Percentiles rank a stretch among this genome's conserved stretches.
These are phyloP conservation scores for Aspergillus sp. DNA, from an alignment of 2,329 filamentous ascomycete species.

Conservation along the genomic window DNA sequence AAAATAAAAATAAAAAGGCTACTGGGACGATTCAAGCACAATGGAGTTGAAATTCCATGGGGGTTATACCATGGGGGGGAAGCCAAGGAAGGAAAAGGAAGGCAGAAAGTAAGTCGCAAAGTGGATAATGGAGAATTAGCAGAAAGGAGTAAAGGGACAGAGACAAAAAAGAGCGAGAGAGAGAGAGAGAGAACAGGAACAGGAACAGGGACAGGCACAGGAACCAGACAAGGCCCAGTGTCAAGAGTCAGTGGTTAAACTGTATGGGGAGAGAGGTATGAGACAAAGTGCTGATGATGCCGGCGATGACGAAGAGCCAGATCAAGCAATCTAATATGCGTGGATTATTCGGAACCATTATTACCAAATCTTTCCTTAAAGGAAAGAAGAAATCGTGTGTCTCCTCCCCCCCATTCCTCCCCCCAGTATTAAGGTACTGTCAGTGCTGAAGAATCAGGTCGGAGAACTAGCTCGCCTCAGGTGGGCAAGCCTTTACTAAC, in stretches of 20 bases:
- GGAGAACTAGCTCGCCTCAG: constrained; percentile 11
- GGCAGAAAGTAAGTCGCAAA: background rate
- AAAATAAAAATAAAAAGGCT: background rate
- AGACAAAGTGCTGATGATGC: constrained; percentile 3
- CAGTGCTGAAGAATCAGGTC: constrained; percentile 15
- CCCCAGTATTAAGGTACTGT: constrained; percentile 8
- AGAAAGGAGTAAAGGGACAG: constrained; percentile 1
- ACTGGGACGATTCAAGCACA: background rate
- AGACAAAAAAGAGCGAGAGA: background rate
- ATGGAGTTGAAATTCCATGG: background rate
- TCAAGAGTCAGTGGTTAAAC: background rate
- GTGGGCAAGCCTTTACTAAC: constrained; percentile 11
- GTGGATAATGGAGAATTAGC: constrained; percentile 6
- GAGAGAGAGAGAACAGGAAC: background rate
- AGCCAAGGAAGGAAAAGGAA: background rate
- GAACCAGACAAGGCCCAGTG: background rate
- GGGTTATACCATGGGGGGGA: background rate
- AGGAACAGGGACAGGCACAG: background rate
- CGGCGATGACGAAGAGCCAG: constrained; percentile 8
- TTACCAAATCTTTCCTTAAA: background rate
- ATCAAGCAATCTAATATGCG: constrained; percentile 6
- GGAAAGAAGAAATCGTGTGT: background rate
- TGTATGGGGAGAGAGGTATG: background rate
- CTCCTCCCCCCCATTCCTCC: background rate
- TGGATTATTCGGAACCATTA: constrained; percentile 6